Base-by-base conservation (phyloP, 2,329 filamentous ascomycete genomes). In the Calonectria montana region DNA sequence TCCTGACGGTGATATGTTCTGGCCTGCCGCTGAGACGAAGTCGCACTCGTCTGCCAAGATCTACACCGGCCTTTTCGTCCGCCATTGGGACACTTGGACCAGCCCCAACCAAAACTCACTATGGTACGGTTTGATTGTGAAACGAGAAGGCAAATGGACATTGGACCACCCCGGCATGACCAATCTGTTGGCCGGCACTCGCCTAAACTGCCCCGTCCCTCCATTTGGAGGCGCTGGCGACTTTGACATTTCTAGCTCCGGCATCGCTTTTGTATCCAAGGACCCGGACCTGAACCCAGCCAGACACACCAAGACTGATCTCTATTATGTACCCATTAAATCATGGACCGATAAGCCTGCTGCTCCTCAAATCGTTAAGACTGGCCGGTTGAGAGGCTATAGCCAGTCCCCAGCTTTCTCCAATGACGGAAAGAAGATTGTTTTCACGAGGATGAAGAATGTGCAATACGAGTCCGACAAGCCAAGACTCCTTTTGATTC, bases 41-140 rank as follows among this genome's bases (percentile, higher is more conserved):
- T 86, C 89, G 2, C 83, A 87, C 27, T 92, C 92, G 23, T 89
- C 90, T 4, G 94, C 91, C 31, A 92, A 90, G 77, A 88, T 95
- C 25, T 97, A 97, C 82, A 91, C 90, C 23, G 90, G 89, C 59
- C 89, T 96, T 29, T 97, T 94, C 78, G 93, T 94, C 31, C 90
- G 94, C 16, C 94, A 97, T 79, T 97, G 94, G 94, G 94, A 97
- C 80, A 83, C 88, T n/a, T 97, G 93, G 84, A 86, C 91, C 29
- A 91, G 89, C 1, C 88, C 91, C 55, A 92, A 94, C 78, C 91
- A 89, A 73, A 93, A 92, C 78, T 89, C 93, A 2, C 87, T 98
- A 31, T 97, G 93, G 88, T 94, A 94, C 35, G 92, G 92, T 37
- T 88, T 89, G 6, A 81, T 97, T 59, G 85, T 82, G 75, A 86